These are phyloP conservation scores for Gossypium mustelinum DNA, from an alignment of 345 rosid species.

Conservation along the genomic window DNA sequence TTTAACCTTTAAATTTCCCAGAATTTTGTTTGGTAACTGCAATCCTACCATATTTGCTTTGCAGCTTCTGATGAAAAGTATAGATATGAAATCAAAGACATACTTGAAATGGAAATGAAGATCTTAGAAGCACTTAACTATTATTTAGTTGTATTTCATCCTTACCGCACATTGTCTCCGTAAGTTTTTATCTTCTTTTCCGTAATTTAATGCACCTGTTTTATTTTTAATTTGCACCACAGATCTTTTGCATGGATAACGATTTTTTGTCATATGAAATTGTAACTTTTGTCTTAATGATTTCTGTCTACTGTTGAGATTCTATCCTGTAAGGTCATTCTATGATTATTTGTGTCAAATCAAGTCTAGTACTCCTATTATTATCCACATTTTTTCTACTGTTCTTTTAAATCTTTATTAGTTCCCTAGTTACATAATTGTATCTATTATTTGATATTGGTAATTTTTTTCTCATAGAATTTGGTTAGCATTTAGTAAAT, in stretches of 20 bases:
- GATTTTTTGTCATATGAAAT: background rate
- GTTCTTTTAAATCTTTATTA: background rate
- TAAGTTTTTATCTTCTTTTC: slow-evolving; percentile 31
- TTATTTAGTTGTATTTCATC: slow-evolving; percentile 91
- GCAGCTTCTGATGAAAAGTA: slow-evolving; percentile 81
- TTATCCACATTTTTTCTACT: background rate
- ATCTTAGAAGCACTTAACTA: slow-evolving; percentile 88
- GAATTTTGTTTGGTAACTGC: slow-evolving; percentile 18
- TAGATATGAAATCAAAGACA: slow-evolving; percentile 77
- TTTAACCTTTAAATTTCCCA: background rate
- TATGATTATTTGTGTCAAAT: background rate
- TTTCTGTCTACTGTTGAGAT: background rate
- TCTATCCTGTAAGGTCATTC: background rate
- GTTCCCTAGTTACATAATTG: background rate
- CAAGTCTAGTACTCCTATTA: background rate
- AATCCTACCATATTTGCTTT: slow-evolving; percentile 20
- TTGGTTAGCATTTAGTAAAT: background rate
- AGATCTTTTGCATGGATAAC: background rate
- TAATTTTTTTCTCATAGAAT: background rate
- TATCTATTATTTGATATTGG: background rate
- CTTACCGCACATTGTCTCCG: slow-evolving; percentile 81
- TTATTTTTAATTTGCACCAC: background rate
- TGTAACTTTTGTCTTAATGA: background rate
- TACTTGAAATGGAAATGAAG: slow-evolving; percentile 98
- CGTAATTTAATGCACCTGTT: background rate